Conservation (phyloP, 306 rosid genomes). For the Parietaria judaica region DNA sequence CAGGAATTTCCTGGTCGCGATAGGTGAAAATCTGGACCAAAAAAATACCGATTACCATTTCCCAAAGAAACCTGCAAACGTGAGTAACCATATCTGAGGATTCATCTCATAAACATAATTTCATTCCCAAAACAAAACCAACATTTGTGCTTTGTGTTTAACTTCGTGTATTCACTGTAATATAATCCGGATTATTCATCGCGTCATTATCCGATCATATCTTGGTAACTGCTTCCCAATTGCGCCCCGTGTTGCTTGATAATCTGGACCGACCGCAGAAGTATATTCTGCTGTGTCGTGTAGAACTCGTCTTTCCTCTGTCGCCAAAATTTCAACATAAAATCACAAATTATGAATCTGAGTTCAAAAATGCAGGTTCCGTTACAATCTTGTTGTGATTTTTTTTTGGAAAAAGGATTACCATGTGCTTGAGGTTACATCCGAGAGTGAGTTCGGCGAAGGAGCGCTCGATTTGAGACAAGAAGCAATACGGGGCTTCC, state of each 20-base stretch:
- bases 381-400: not conserved
- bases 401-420: conserved; percentile 10
- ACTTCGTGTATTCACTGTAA: too few species aligned
- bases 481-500: conserved; percentile 74
- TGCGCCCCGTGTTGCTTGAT: conserved; percentile 55
- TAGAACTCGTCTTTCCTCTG: conserved; percentile 58
- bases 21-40: too few species aligned
- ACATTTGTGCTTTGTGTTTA: not conserved
- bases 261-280: conserved; percentile 53
- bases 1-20: too few species aligned
- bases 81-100: not conserved
- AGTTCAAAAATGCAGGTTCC: not conserved
- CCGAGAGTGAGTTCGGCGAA: conserved; percentile 69
- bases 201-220: conserved; percentile 7
- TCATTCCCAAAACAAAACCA: not conserved
- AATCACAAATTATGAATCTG: not conserved
- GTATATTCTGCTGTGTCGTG: conserved; percentile 73
- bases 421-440: conserved; percentile 81
- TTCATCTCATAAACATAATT: not conserved
- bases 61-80: too few species aligned
- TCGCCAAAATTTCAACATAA: not conserved
- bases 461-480: conserved; percentile 59
- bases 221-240: conserved; percentile 41
- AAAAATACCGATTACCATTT: too few species aligned
- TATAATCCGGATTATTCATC: not conserved